Evolutionary conservation across 129 eudicot species (phyloP).

Genomic region (Erigeron canadensis): DNA sequence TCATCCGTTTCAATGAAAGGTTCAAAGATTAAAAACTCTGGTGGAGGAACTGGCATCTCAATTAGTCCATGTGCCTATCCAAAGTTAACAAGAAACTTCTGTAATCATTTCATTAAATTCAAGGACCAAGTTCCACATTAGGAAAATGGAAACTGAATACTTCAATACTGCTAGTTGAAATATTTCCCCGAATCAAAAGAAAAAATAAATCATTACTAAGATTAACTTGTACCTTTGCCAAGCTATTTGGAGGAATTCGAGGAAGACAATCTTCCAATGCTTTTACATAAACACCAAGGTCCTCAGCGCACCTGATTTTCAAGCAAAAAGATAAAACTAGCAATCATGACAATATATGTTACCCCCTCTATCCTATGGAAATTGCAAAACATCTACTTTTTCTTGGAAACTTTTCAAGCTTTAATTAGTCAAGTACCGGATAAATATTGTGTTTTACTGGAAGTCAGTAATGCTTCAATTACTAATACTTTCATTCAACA

Average conservation of each 20-base stretch:
- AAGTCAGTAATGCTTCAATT: not conserved
- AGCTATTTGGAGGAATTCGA: conserved; percentile 82
- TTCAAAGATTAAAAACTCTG: conserved; percentile 78
- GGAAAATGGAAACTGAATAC: not conserved
- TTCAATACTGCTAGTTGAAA: too few species aligned
- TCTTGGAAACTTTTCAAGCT: conserved; percentile 11
- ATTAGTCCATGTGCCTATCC: conserved; percentile 76
- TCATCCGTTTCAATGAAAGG: conserved; percentile 93
- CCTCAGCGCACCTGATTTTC: conserved; percentile 55
- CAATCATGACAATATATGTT: not conserved
- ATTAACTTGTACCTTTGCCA: conserved; percentile 55
- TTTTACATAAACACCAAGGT: conserved; percentile 71
- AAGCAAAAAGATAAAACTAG: conserved; percentile 1
- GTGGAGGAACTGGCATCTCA: conserved; percentile 97
- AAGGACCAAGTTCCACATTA: not conserved
- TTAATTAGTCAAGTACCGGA: too few species aligned
- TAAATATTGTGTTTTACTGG: not conserved
- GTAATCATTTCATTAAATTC: not conserved
- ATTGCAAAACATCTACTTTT: conserved; percentile 7
- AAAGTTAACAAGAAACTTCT: conserved; percentile 11
- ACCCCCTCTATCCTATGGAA: conserved; percentile 9
- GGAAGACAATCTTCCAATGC: conserved; percentile 68
- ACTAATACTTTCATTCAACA: not conserved
- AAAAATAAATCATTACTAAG: too few species aligned
- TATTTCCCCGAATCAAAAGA: too few species aligned